Evolutionary conservation across 108 stramenopile species (phyloP), one percentile per base, ranked within the genome.

Genomic region (Epithemia pelagica): DNA sequence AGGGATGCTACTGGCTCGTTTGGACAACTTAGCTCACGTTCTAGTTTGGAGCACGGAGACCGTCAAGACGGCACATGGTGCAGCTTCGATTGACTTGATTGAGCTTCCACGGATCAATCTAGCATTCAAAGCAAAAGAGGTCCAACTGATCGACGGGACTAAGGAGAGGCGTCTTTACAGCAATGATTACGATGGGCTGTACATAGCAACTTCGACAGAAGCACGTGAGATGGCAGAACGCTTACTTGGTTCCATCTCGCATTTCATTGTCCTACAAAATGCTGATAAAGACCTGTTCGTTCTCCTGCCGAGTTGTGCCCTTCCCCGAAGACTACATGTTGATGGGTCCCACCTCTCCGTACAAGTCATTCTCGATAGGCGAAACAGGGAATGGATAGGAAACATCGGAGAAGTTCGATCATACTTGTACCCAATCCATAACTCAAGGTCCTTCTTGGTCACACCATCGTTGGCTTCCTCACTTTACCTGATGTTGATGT

Each of bases 361-460:
- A 19, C 94, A 97, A 55, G 86, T 99, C 18, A 69, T 97, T 54
- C 81, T 98, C 8, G 94, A 97, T 71, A 77, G 95, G 2, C 73
- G 94, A 64, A 97, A 98, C 70, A 70, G 88, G 69, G 95, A 96
- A 68, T 99, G 98, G 98, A 96, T 96, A 62, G 84, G 82, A 52
- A 96, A 96, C 64, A 87, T 97, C 67, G 96, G 96, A 22, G 94
- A 94, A 74, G 95, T 96, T 27, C 87, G 97, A 0, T 95, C 95
- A 70, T 97, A 98, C 74, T 78, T 99, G 28, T 99, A 98, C 71
- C 97, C 97, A 15, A 87, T 99, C 58, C 98, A 99, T 69, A 93
- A 90, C 64, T 94, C 94, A 20, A 82, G 84, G 65, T 78, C 88
- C n/a, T 96, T 95, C 74, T 76, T 95, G 54, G 82, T 89, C 57